phyloP scores from a whole-genome alignment of 768 basidiomycete species.

The Wakefieldia striispora region DNA sequence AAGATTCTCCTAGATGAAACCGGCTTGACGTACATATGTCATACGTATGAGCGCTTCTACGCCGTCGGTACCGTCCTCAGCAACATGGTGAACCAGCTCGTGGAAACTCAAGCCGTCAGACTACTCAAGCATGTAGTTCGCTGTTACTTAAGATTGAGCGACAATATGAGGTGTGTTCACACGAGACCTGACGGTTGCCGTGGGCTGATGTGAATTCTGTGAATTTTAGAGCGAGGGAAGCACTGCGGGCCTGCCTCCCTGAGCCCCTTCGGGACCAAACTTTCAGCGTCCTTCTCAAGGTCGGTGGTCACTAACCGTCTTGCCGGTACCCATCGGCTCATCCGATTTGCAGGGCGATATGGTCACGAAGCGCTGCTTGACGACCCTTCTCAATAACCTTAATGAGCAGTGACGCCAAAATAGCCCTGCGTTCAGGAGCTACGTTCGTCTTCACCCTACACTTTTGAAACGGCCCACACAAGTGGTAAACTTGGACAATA shows the following conservation, averaged over 20 bases:
- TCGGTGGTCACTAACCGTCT: conserved; percentile 31
- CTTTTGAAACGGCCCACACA: conserved; percentile 18
- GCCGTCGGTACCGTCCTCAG: conserved; percentile 97
- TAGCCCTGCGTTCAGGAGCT: conserved; percentile 3
- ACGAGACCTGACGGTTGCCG: conserved; percentile 7
- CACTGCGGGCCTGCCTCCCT: conserved; percentile 90
- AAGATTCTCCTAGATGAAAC: conserved; percentile 97
- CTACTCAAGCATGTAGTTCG: conserved; percentile 97
- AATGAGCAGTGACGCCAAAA: conserved; percentile 52
- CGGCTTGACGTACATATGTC: conserved; percentile 97
- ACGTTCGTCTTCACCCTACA: conserved; percentile 1
- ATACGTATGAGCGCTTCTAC: conserved; percentile 99
- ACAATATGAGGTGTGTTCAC: conserved; percentile 79
- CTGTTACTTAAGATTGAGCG: conserved; percentile 93
- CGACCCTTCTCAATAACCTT: conserved; percentile 85
- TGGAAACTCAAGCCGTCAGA: conserved; percentile 96
- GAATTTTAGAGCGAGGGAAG: conserved; percentile 80
- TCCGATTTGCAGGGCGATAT: conserved; percentile 72
- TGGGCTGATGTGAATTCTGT: conserved; percentile 10
- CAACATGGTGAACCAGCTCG: conserved; percentile 98
- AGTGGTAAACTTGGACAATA: conserved; percentile 30
- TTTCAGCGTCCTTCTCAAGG: conserved; percentile 88
- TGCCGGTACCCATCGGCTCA: conserved; percentile 12
- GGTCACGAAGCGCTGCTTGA: conserved; percentile 94
- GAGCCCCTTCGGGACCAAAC: conserved; percentile 94